Evolutionary conservation across 306 rosid species (phyloP), one percentile per base, ranked within the genome.

Genomic region (Sesbania bispinosa): DNA sequence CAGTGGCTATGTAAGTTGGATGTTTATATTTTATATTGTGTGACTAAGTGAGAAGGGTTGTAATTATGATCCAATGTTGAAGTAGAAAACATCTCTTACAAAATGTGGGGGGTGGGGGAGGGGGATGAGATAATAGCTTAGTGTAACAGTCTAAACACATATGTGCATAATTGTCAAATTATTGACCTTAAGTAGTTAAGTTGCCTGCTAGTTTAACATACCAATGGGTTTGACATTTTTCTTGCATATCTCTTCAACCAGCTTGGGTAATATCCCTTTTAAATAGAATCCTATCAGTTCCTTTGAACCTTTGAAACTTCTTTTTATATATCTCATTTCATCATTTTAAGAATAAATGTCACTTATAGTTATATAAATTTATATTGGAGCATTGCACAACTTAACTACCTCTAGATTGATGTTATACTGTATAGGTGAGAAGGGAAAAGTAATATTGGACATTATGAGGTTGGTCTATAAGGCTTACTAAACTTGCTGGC

Each of bases 1-100:
- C 90, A 89, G 74, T 71, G 84, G 92, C 27, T 90, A 74, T 62
- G 98, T 94, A 72, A 89, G 97, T 85, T 78, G 7, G 1, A 23
- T 73, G 11, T 60, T 19, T 42, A 7, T 71, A 1, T 35, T 41
- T 7, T 42, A 18, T 30, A 6, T 19, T 38, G 5, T 38, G 55
- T 69, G 35, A 38, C 6, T 68, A 0, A 43, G 47, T 48, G 26
- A 48, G 7, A 51, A 35, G 30, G 33, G 16, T 60, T 68, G 57
- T 20, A 7, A 29, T 32, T 55, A 41, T 18, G 59, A 23, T 53
- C 7, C n/a, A 11, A 59, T 59, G 5, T 58, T 26, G 46, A 0
- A 9, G 7, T 15, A 7, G 16, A 10, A 18, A 16, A 2, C 15
- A 27, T 38, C 27, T 45, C 38, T 46, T 38, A 13, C 29, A 45